Percentiles rank a stretch among this genome's conserved stretches.
Conservation (phyloP, 2,329 filamentous ascomycete genomes). For the Trichoderma pleuroti region DNA sequence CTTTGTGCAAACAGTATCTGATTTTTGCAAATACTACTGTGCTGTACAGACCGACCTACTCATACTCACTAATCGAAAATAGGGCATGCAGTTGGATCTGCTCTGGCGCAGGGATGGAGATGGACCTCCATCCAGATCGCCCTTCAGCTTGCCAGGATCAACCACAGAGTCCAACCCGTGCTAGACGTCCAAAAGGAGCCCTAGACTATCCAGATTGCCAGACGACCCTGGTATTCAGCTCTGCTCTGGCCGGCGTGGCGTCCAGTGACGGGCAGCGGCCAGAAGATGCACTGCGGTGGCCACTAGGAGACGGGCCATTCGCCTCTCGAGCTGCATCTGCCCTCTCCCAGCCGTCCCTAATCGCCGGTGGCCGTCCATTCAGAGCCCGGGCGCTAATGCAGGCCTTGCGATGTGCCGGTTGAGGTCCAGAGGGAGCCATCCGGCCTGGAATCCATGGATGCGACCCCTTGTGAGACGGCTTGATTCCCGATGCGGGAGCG, state of each 20-base stretch:
- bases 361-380: slow-evolving; percentile 7
- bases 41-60: background rate
- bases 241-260: slow-evolving; percentile 11
- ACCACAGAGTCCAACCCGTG: background rate
- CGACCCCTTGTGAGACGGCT: slow-evolving; percentile 7
- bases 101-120: background rate
- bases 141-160: background rate
- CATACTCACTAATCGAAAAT: background rate
- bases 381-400: slow-evolving; percentile 21
- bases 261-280: background rate
- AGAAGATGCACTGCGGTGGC: slow-evolving; percentile 4
- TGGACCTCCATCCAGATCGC: background rate
- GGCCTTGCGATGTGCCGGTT: slow-evolving; percentile 19
- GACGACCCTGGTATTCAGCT: slow-evolving; percentile 16
- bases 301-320: slow-evolving; percentile 10
- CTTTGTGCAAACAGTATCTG: background rate
- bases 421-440: background rate
- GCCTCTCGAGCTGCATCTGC: background rate
- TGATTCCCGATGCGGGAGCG: slow-evolving; percentile 8
- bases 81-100: background rate
- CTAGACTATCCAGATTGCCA: background rate
- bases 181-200: background rate
- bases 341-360: slow-evolving; percentile 5
- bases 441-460: background rate
- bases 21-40: background rate